Conservation (phyloP, 768 basidiomycete genomes). For the Trametes punicea region DNA sequence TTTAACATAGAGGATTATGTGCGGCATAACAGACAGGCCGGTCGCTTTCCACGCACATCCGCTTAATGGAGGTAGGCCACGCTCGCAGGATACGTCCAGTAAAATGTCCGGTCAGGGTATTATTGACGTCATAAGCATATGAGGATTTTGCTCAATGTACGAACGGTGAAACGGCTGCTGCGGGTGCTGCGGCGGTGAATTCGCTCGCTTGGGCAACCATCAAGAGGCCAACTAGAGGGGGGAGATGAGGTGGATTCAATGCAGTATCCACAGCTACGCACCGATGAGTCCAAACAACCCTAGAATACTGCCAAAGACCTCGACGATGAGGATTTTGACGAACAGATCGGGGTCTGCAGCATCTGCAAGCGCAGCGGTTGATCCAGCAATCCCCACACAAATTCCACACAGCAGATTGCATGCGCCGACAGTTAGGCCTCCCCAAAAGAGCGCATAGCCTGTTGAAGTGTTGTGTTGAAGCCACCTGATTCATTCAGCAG, state of each 20-base stretch:
- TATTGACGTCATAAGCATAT: background rate
- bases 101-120: slow-evolving; percentile 12
- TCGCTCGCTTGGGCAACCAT: slow-evolving; percentile 68
- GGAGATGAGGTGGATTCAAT: too few species aligned
- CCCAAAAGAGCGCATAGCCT: slow-evolving; percentile 97
- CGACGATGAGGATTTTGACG: slow-evolving; percentile 95
- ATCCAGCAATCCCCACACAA: slow-evolving; percentile 91
- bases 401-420: slow-evolving; percentile 96
- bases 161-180: slow-evolving; percentile 34
- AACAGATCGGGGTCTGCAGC: slow-evolving; percentile 94
- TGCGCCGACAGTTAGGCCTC: slow-evolving; percentile 87
- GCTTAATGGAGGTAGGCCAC: too few species aligned
- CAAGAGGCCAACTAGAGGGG: slow-evolving; percentile 65
- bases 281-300: slow-evolving; percentile 93
- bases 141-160: slow-evolving; percentile 19
- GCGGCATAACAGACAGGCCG: too few species aligned
- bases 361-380: slow-evolving; percentile 92
- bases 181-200: slow-evolving; percentile 41
- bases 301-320: slow-evolving; percentile 89
- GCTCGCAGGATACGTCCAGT: too few species aligned
- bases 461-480: background rate
- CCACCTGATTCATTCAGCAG: background rate
- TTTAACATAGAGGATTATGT: too few species aligned
- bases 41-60: too few species aligned
- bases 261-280: slow-evolving; percentile 37